Percentiles rank a stretch among this genome's conserved stretches.
Conservation (phyloP, 352 stramenopile genomes). For the Phytophthora cajani region DNA sequence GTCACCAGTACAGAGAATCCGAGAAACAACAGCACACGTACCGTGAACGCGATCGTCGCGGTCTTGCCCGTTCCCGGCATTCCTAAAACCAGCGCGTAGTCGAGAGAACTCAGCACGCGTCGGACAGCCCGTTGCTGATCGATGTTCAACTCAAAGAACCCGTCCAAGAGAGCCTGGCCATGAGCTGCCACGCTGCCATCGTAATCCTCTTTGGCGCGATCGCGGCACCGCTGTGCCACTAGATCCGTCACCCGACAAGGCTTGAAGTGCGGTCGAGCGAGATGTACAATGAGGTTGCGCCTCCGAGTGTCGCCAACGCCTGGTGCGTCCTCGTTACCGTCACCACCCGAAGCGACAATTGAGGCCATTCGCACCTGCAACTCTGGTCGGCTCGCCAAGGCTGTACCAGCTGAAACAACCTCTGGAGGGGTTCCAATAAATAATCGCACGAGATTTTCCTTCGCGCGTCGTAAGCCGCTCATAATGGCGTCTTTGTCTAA, state of each 20-base stretch:
- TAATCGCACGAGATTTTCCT: slow-evolving; percentile 79
- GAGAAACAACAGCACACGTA: slow-evolving; percentile 90
- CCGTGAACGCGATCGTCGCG: slow-evolving; percentile 95
- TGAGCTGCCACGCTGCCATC: slow-evolving; percentile 22
- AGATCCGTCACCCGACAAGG: slow-evolving; percentile 50
- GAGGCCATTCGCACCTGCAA: slow-evolving; percentile 36
- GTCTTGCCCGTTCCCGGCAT: slow-evolving; percentile 98
- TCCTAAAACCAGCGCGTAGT: slow-evolving; percentile 95
- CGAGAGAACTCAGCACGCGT: slow-evolving; percentile 87
- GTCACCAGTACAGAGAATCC: slow-evolving; percentile 96
- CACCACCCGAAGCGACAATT: slow-evolving; percentile 14
- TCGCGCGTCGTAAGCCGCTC: slow-evolving; percentile 71
- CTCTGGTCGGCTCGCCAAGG: slow-evolving; percentile 36
- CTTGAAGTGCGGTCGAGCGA: slow-evolving; percentile 68
- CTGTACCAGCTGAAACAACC: slow-evolving; percentile 48
- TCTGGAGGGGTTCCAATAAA: slow-evolving; percentile 69
- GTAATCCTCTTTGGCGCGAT: slow-evolving; percentile 17
- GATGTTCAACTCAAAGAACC: slow-evolving; percentile 72
- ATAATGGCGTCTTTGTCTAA: slow-evolving; percentile 80
- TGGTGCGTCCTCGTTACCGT: slow-evolving; percentile 21
- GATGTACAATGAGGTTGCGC: slow-evolving; percentile 70
- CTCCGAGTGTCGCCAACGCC: slow-evolving; percentile 57
- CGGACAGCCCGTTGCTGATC: slow-evolving; percentile 78
- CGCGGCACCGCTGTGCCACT: slow-evolving; percentile 44
- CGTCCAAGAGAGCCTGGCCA: slow-evolving; percentile 46